phyloP scores from a whole-genome alignment of 495 filamentous ascomycete genomes.

The Thozetella sp. region DNA sequence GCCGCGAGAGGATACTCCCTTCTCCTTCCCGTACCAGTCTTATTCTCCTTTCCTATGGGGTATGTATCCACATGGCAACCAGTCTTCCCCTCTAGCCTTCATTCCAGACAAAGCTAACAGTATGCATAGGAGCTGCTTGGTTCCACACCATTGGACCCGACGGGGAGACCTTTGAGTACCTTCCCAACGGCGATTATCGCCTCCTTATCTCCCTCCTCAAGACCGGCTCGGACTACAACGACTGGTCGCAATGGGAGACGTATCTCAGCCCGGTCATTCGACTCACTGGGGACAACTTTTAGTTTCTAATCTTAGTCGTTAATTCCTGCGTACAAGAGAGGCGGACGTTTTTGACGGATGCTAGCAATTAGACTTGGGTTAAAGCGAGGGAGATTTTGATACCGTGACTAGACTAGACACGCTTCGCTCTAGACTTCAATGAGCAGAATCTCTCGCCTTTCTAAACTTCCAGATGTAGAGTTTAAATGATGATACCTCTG shows the following conservation, averaged over 20 bases:
- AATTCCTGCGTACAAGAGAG: no score
- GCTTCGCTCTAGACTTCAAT: no score
- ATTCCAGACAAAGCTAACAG: not conserved
- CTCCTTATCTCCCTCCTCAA: not conserved
- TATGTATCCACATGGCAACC: not conserved
- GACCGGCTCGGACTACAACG: not conserved
- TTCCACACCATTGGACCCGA: not conserved
- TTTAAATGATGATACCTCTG: no score
- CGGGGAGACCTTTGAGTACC: not conserved
- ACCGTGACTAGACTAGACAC: no score
- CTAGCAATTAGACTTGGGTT: no score
- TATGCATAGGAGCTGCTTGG: not conserved
- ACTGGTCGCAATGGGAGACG: conserved; percentile 1
- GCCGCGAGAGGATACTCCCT: not conserved
- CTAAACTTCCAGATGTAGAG: no score
- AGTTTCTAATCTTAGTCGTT: not conserved
- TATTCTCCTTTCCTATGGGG: not conserved
- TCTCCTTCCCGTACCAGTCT: not conserved
- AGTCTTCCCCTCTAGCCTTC: not conserved
- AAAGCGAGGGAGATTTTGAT: no score
- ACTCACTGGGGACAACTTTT: not conserved
- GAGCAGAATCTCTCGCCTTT: no score
- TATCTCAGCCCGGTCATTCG: not conserved
- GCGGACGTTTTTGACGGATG: no score
- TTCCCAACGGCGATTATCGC: not conserved